Base-by-base conservation (phyloP, 2,329 filamentous ascomycete genomes). In the Epicoccum sorghinum region DNA sequence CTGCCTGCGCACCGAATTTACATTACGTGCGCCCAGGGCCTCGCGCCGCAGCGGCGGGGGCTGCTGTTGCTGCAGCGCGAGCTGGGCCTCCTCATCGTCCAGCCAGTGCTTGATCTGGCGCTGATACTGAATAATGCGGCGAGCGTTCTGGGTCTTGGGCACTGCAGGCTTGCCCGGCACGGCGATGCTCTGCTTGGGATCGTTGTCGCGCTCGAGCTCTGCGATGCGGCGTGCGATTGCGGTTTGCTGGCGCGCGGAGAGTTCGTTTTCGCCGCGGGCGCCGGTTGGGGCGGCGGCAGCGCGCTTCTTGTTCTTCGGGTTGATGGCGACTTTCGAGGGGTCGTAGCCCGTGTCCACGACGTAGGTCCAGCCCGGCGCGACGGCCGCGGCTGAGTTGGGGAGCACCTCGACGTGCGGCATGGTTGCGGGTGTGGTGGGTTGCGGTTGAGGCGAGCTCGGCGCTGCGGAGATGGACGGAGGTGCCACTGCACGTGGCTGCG, bases 301-400 rank as follows among this genome's bases (percentile, higher is more conserved):
- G 67, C 91, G 89, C 77, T 96, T 96, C 72, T 79, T 68, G 74
- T 77, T 71, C 70, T 80, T 82, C 76, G 78, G 77, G 62, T 80
- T 77, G 55, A 81, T 80, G 47, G 80, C 72, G 45, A 78, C 73
- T 62, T 83, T 82, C 8, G 85, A 81, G 10, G 83, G 81, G 50
- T 85, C 82, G 51, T 83, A 81, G 74, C 83, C 71, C 13, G 84
- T 87, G 70, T 96, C 91, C 27, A 92, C 87, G 1, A 97, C 90
- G 72, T 96, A 96, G 10, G 91, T 91, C 89, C 92, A 98, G 68
- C 93, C 93, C 1, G 93, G 92, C 1, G 91, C 89, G 39, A 83
- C 80, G 39, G 85, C 84, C 13, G 86, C 86, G 57, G 86, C 86
- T 68, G 85, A 86, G 53, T 78, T 79, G 32, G 91, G 89, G 52